These are phyloP conservation scores for Nepenthes mirabilis DNA, from an alignment of 148 eudicot species.

Conservation along the genomic window DNA sequence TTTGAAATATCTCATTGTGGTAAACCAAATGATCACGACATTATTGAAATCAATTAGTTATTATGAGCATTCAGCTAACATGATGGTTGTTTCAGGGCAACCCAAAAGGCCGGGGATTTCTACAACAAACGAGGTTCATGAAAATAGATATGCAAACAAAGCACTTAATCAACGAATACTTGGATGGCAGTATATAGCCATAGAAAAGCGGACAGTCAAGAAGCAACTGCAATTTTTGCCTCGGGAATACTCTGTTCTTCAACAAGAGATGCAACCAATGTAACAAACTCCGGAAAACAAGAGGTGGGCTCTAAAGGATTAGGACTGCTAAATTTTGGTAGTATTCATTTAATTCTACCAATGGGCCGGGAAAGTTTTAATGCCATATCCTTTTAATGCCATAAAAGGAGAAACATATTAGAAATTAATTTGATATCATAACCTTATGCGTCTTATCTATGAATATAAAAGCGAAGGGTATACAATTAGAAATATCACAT, in stretches of 20 bases:
- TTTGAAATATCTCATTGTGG: not conserved
- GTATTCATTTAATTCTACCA: conserved; percentile 43
- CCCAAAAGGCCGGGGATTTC: no score
- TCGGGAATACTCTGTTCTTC: conserved; percentile 65
- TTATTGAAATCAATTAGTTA: no score
- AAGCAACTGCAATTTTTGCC: conserved; percentile 49
- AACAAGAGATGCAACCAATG: conserved; percentile 39
- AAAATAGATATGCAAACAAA: no score
- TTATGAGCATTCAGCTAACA: no score
- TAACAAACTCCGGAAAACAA: conserved; percentile 50
- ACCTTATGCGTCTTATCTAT: not conserved
- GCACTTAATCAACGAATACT: conserved; percentile 30
- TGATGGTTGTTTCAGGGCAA: no score
- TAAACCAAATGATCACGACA: not conserved
- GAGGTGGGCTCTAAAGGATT: conserved; percentile 46
- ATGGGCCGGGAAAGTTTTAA: conserved; percentile 82
- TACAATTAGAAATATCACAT: not conserved
- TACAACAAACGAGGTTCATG: no score
- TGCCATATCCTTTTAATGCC: conserved; percentile 66
- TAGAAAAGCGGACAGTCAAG: conserved; percentile 78
- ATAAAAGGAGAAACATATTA: not conserved
- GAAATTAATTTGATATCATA: no score
- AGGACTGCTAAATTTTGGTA: conserved; percentile 29
- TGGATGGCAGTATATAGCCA: conserved; percentile 73
- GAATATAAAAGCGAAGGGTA: no score